phyloP scores from a whole-genome alignment of 345 rosid genomes.

The Fremontodendron californicum region DNA sequence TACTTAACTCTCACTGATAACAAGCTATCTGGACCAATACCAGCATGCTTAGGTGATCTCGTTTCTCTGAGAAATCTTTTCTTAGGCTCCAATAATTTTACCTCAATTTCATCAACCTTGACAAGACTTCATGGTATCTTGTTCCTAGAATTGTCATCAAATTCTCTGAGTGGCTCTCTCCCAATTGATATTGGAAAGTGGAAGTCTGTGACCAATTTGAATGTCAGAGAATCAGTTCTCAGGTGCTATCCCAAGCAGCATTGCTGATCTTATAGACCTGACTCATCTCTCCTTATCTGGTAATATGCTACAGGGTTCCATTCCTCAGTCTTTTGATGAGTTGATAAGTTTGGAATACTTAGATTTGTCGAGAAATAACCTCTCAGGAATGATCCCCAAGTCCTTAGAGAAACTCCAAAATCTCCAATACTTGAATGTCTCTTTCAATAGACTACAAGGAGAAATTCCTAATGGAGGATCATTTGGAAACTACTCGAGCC shows the following conservation, averaged over 20 bases:
- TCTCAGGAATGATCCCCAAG: constrained; percentile 20
- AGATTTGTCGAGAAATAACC: constrained; percentile 15
- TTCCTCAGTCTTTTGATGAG: constrained; percentile 17
- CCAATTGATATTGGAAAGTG: constrained; percentile 7
- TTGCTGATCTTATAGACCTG: constrained; percentile 5
- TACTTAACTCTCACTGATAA: not conserved
- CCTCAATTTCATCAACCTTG: constrained; percentile 16
- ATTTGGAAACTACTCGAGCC: constrained; percentile 13
- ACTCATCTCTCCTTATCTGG: not conserved
- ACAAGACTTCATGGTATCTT: constrained; percentile 15
- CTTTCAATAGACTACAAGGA: constrained; percentile 21
- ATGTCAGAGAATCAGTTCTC: constrained; percentile 19
- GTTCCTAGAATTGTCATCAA: constrained; percentile 15
- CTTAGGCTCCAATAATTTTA: constrained; percentile 7
- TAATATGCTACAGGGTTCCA: constrained; percentile 16
- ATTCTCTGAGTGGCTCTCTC: constrained; percentile 10
- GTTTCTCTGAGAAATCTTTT: not conserved
- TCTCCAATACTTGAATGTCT: constrained; percentile 5
- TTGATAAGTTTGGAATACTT: constrained; percentile 23
- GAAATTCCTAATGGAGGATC: constrained; percentile 19
- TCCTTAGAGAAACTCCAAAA: constrained; percentile 12
- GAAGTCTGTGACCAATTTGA: not conserved
- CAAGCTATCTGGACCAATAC: not conserved
- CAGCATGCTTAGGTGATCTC: constrained; percentile 4
- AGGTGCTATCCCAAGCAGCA: constrained; percentile 8